Evolutionary conservation across 2,329 filamentous ascomycete genomes (phyloP), one percentile per base, ranked within the genome.

Genomic region (Pyricularia pennisetigena): DNA sequence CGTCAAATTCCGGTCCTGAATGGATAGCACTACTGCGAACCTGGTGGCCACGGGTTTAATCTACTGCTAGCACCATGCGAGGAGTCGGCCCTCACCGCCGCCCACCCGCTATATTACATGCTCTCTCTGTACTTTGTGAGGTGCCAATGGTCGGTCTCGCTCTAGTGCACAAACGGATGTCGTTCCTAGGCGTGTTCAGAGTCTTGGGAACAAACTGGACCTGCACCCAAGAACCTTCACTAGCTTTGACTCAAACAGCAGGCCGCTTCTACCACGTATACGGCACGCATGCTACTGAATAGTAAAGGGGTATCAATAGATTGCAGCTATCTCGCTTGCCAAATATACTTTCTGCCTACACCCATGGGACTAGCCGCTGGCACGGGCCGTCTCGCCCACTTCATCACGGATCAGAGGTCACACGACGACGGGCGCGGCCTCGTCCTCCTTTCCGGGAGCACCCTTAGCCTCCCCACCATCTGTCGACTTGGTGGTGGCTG

Each of bases 401-500:
- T 61, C 8, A 2, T 26, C 24, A 61, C 26, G 23, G 57, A 24
- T 14, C 10, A 10, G 5, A 10, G 5, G n/a, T 67, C 49, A 66
- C 35, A 67, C 49, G 29, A 68, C 68, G 7, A 68, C 64, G 6
- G 68, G 64, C n/a, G 67, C 69, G 2, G 68, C 32, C 26, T 32
- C 57, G 29, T 59, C 24, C 26, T 67, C 61, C 59, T 68, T 57
- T 30, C 64, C 67, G 3, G 61, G 35, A 24, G 65, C 8, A 12
- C 26, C 65, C 20, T 26, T 71, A 71, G 71, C 74, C 2, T 73
- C 57, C 23, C 57, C 23, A 23, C 57, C 76, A 64, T 76, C 74
- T 8, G 76, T n/a, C 7, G 57, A n/a, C 24, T 26, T 78, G n/a
- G 74, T 79, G 4, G 83, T 78, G 8, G 81, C 84, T 28, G 78